Evolutionary conservation across 352 stramenopile species (phyloP), one percentile per base, ranked within the genome.

Genomic region (Phytopythium delawarense): DNA sequence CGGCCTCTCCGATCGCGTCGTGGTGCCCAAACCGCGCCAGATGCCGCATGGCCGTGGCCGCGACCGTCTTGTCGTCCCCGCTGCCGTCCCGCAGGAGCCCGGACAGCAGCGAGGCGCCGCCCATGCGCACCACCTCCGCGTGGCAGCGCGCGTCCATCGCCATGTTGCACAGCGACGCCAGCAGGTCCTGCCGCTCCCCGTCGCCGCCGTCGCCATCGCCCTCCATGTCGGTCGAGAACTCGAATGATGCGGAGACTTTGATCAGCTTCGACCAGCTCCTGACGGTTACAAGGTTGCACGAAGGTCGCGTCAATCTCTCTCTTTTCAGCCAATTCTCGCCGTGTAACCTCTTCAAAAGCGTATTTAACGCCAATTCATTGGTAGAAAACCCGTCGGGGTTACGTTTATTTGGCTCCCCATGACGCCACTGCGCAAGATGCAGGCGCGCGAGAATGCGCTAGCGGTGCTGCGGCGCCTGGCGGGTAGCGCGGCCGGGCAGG

Each of bases 141-240:
- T 39, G 50, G 28, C 21, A 21, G 30, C 1, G 7, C 20, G 28
- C 28, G 28, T n/a, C 20, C 50, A 11, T 25, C 28, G 50, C 50
- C 30, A 56, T 6, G 28, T 56, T 56, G 50, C 50, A 30, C 50
- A 56, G 50, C 50, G 50, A 28, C 50, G 30, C 23, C 25, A 56
- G 50, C 39, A n/a, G 2, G 16, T 45, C 39, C 16, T n/a, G 15
- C 13, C 39, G 39, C 39, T 45, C 39, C 5, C 39, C 39, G 21
- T 7, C 39, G 20, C 21, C 39, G 39, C 16, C 39, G 6, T 45
- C 39, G 7, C 34, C 34, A 1, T 39, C 25, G 25, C 25, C 34
- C 34, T 39, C 35, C 35, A 40, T 15, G 9, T 0, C 35, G 35
- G 12, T 15, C 35, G 28, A 4, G 3, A 7, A 0, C 28, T 32